Conservation (phyloP, 345 rosid species). For the Hibiscus syriacus region DNA sequence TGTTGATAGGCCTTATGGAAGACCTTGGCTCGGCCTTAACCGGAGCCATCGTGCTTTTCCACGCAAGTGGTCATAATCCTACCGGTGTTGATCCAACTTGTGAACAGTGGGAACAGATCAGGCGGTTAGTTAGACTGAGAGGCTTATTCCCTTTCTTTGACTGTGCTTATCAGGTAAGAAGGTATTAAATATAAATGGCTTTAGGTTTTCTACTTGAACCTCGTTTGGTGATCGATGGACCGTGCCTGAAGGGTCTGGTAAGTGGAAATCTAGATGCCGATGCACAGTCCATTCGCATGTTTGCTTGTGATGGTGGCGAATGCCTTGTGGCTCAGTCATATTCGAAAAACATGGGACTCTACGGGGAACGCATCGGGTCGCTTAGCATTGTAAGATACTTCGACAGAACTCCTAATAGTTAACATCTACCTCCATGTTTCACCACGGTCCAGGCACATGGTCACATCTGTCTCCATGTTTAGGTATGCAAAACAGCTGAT, state of each 20-base stretch:
- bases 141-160: slow-evolving; percentile 82
- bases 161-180: slow-evolving; percentile 90
- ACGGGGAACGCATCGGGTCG: slow-evolving; percentile 74
- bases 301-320: slow-evolving; percentile 70
- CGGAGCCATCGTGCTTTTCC: slow-evolving; percentile 89
- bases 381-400: slow-evolving; percentile 54
- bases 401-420: background rate
- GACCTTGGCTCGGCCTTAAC: slow-evolving; percentile 78
- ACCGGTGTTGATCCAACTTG: slow-evolving; percentile 92
- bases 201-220: background rate
- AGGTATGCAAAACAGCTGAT: slow-evolving; percentile 73
- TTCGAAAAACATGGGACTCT: slow-evolving; percentile 73
- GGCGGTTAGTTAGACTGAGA: slow-evolving; percentile 63
- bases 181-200: slow-evolving; percentile 1
- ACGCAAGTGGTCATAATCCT: slow-evolving; percentile 97
- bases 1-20: slow-evolving; percentile 61
- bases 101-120: slow-evolving; percentile 87
- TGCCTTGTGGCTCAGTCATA: slow-evolving; percentile 63
- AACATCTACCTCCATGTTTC: too few species aligned
- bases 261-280: slow-evolving; percentile 64
- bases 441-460: too few species aligned
- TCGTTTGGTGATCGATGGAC: background rate
- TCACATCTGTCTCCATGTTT: too few species aligned
- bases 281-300: slow-evolving; percentile 48
- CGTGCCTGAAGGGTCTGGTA: slow-evolving; percentile 45